Evolutionary conservation across 2,329 filamentous ascomycete species (phyloP), one percentile per base, ranked within the genome.

Genomic region (Fusarium veterinarium): DNA sequence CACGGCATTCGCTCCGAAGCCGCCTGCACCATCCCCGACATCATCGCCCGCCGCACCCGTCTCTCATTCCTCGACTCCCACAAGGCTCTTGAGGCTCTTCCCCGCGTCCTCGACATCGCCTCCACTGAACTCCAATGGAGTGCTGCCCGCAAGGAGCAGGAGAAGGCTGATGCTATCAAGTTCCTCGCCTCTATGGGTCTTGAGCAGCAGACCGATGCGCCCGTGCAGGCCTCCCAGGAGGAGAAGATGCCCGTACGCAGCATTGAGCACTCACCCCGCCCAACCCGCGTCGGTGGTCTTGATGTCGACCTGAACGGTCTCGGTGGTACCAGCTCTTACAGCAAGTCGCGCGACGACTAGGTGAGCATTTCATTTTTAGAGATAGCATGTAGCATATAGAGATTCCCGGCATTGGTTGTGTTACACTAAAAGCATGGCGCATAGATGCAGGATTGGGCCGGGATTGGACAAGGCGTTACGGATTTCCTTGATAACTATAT

Each of bases 51-150:
- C 61, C 86, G 92, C 62, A 94, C 91, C 46, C 88, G 92, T 60
- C 84, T 94, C 48, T 91, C 92, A n/a, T 94, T 94, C 84, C 83
- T 94, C 71, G 93, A 94, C 80, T 91, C 91, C 3, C 88, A 93
- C 78, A 90, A 90, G 31, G 90, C 92, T 1, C 86, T 94, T 16
- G 88, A 92, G 78, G 89, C 91, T 3, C 86, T 94, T 23, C 92
- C 92, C 12, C 84, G 82, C 25, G 89, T 94, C 61, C 92, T 94
- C 72, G 92, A 94, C 76, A 81, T 94, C 56, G 93, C 94, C 90
- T 87, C 83, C 33, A 89, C 91, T 71, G 91, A 94, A 81, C 84
- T 93, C 52, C 82, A 86, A 53, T 94, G 92, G 92, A 86, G 85
- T 75, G 81, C 81, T 57, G 84, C 85, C 62, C 84, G 92, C 65